Base-by-base conservation (phyloP, 2,329 filamentous ascomycete genomes). In the Colletotrichum destructivum region DNA sequence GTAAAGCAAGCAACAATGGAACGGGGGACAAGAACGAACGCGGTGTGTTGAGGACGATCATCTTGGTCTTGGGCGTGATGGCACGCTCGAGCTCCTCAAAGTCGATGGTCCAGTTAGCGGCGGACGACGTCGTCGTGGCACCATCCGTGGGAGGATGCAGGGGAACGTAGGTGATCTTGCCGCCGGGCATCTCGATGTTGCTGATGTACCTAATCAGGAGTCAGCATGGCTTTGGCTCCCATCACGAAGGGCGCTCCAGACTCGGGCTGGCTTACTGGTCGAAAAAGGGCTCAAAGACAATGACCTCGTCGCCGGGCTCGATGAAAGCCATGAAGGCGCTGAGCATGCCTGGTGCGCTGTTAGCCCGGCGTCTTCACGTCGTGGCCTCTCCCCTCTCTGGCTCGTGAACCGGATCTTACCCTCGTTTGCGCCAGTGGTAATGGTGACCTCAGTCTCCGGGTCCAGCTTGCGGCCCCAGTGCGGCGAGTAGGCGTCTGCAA, bases 241-340 rank as follows among this genome's bases (percentile, higher is more conserved):
- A 31, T 6, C 38, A 38, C 9, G 26, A 13, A 52, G 31, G 18
- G 18, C 6, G n/a, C 18, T 8, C 38, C 31, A 9, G 16, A 15
- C 23, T 21, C 2, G 6, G 15, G 35, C 86, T 9, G 15, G 35
- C 87, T 79, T 81, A 94, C 91, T 99, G 96, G 83, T 99, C 96
- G 81, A 98, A 99, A 84, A 98, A 99, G 13, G 96, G 96, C 85
- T 99, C 96, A 81, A 99, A 98, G 68, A 99, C 89, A 75, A 99
- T 98, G 75, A 98, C 96, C 82, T 99, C 96, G 79, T 99, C 96
- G 15, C 94, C 96, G 1, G 90, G 89, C 82, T 99, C 96, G 70
- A 99, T 91, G 77, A 99, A 99, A 3, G 90, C 96, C 96, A 99
- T 98, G 79, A 99, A 98, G 0, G 95, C 96, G 79, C 94, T 96